Percentiles rank a stretch among this genome's conserved stretches.
Evolutionary conservation across 805 yeast genomes (phyloP).

Genomic region (Cyberlindnera americana): DNA sequence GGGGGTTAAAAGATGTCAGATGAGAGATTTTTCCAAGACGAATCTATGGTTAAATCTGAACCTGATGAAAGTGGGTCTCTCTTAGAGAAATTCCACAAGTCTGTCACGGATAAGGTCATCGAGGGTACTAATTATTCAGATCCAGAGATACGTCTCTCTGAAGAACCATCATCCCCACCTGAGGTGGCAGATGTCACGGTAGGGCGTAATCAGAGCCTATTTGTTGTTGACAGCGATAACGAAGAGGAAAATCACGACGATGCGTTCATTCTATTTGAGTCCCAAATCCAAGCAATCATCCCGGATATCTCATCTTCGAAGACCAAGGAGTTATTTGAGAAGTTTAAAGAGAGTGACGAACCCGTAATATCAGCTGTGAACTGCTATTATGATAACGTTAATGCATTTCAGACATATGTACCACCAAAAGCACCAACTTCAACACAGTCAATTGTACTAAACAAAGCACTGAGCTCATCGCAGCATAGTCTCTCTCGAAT

Average conservation of each 20-base stretch:
- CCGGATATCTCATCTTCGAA: conserved; percentile 29
- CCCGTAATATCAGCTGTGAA: conserved; percentile 37
- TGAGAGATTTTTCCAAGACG: conserved; percentile 17
- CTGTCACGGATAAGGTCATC: conserved; percentile 1
- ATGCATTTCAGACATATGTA: conserved; percentile 5
- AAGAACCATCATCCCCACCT: conserved; percentile 1
- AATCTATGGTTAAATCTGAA: not conserved
- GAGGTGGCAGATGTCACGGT: not conserved
- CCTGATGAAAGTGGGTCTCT: not conserved
- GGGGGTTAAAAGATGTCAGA: not conserved
- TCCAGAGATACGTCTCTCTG: conserved; percentile 4
- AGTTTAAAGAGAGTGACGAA: conserved; percentile 27
- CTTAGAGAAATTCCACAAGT: conserved; percentile 4
- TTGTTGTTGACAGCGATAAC: conserved; percentile 16
- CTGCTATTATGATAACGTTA: conserved; percentile 18
- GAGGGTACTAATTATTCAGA: not conserved
- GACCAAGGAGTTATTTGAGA: conserved; percentile 26
- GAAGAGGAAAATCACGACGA: conserved; percentile 22
- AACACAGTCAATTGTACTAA: not conserved
- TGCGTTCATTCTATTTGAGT: conserved; percentile 27
- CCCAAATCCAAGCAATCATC: conserved; percentile 34
- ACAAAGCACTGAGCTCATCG: not conserved
- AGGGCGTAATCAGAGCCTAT: conserved; percentile 6
- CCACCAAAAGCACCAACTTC: conserved; percentile 1
- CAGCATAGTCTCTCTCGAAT: not conserved